Conservation (phyloP, 2,329 filamentous ascomycete genomes). For the Pseudogymnoascus sp. region DNA sequence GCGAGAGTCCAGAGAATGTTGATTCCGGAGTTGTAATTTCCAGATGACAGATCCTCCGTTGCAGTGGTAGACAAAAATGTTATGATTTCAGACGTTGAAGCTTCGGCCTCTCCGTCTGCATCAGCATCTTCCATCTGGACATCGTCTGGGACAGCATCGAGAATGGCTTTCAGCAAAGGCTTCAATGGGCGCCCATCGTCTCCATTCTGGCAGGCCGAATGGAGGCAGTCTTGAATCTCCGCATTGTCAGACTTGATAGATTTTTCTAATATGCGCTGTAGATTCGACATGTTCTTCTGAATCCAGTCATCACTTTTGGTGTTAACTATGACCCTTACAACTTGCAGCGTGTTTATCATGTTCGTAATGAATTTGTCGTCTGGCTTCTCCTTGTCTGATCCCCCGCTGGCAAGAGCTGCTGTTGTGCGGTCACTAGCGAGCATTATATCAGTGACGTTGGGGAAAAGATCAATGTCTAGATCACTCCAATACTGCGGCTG, state of each 20-base stretch:
- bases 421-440: conserved; percentile 71
- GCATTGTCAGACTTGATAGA: conserved; percentile 78
- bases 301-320: conserved; percentile 89
- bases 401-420: conserved; percentile 41
- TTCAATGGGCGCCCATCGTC: conserved; percentile 64
- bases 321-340: conserved; percentile 81
- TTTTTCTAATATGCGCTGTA: conserved; percentile 88
- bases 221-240: conserved; percentile 88
- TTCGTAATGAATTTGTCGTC: conserved; percentile 77
- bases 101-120: conserved; percentile 75
- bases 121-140: conserved; percentile 66
- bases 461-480: conserved; percentile 82
- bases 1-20: conserved; percentile 91
- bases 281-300: conserved; percentile 60
- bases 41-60: conserved; percentile 74
- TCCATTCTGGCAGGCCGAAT: conserved; percentile 57
- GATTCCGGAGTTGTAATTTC: conserved; percentile 77
- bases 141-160: conserved; percentile 81
- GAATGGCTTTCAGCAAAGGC: conserved; percentile 69
- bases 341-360: conserved; percentile 89
- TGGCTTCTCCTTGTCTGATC: conserved; percentile 57
- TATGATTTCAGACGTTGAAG: conserved; percentile 77
- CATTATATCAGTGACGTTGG: conserved; percentile 80
- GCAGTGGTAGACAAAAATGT: conserved; percentile 77
- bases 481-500: conserved; percentile 87